A percentile compares a stretch with the other conserved stretches of the same genome.
phyloP scores from a whole-genome alignment of 192 early-diverging fungal genomes.

The Podila clonocystis region DNA sequence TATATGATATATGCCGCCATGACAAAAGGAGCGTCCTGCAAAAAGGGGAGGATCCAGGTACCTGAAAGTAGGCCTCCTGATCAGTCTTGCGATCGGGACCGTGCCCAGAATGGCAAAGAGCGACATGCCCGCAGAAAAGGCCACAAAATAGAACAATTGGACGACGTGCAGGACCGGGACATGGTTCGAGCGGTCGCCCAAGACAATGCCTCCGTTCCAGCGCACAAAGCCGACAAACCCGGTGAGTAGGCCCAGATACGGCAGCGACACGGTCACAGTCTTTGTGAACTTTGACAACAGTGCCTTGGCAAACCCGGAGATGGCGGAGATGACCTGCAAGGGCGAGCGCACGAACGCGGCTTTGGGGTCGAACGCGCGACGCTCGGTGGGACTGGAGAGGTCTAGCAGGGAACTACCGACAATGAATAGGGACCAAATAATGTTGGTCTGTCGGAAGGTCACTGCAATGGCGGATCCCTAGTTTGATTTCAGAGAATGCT shows the following conservation, averaged over 20 bases:
- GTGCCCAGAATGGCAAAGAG: conserved; percentile 56
- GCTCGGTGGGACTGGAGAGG: conserved; percentile 11
- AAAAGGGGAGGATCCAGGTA: background rate
- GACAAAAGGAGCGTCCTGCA: too few relatives aligned
- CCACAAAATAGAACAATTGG: conserved; percentile 88
- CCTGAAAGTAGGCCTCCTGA: conserved; percentile 17
- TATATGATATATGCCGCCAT: too few relatives aligned
- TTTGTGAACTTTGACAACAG: conserved; percentile 13
- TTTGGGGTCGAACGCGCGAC: conserved; percentile 39
- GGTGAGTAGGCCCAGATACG: conserved; percentile 59
- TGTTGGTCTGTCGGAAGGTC: conserved; percentile 92
- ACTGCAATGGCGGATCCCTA: conserved; percentile 55
- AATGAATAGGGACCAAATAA: conserved; percentile 85
- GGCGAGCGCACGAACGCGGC: conserved; percentile 25
- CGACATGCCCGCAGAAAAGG: conserved; percentile 63
- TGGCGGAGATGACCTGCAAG: conserved; percentile 6
- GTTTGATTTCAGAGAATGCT: background rate
- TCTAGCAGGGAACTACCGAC: conserved; percentile 58
- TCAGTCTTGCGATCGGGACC: conserved; percentile 40
- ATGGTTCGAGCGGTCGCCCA: conserved; percentile 93
- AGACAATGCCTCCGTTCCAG: conserved; percentile 86
- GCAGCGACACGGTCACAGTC: conserved; percentile 45
- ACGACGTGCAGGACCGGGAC: conserved; percentile 79
- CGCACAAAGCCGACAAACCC: conserved; percentile 75
- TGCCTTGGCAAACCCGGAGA: conserved; percentile 33